phyloP scores from a whole-genome alignment of 805 yeast species.

The Brettanomyces anomalus region DNA sequence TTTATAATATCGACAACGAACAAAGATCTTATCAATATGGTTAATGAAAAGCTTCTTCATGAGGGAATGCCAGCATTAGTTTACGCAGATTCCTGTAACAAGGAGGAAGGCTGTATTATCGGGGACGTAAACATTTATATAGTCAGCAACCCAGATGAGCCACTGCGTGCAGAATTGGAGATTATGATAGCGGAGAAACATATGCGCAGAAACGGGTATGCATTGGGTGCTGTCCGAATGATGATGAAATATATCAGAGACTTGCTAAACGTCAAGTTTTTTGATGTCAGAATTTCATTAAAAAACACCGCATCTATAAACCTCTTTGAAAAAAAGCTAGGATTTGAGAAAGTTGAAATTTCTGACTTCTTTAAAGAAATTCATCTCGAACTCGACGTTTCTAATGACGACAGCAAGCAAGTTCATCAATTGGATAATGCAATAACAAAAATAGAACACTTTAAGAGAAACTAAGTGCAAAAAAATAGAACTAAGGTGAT shows the following conservation, averaged over 20 bases:
- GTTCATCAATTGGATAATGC: background rate
- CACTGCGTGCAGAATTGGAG: background rate
- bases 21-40: background rate
- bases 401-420: background rate
- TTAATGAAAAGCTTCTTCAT: background rate
- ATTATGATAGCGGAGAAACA: slow-evolving; percentile 1
- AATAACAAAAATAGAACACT: too few species aligned
- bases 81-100: background rate
- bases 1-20: background rate
- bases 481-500: too few species aligned
- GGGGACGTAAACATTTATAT: background rate
- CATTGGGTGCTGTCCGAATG: background rate
- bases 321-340: background rate
- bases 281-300: background rate
- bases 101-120: background rate
- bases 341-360: background rate
- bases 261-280: background rate
- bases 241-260: background rate
- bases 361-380: background rate
- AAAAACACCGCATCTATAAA: background rate
- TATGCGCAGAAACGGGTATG: background rate
- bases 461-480: too few species aligned
- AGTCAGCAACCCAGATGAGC: slow-evolving; percentile 1
- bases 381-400: slow-evolving; percentile 1
- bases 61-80: background rate